Base-by-base conservation (phyloP, 2,329 filamentous ascomycete genomes). In the Fusarium protoensiforme region DNA sequence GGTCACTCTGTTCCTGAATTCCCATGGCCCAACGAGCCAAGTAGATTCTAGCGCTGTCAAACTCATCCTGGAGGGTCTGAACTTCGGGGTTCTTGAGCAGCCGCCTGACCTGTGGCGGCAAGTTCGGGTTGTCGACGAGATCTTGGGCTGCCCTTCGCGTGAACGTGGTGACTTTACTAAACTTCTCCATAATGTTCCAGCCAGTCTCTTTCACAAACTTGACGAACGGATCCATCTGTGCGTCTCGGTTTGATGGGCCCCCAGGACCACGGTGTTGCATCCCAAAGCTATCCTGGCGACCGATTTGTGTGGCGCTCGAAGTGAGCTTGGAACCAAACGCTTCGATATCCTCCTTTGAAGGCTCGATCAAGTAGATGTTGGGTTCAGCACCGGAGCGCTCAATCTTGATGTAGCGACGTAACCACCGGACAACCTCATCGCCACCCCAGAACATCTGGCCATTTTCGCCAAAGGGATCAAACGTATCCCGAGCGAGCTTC, bases 21-120 rank as follows among this genome's bases (percentile, higher is more conserved):
- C 95, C 95, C 96, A 99, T 98, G 3, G 96, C 96, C 96, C 96
- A 99, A 72, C 96, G 89, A 24, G 96, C 96, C 41, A 99, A 87
- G 80, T 99, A 99, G 68, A 99, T 88, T 73, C 96, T 90, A 5
- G 97, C 96, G 78, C 95, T 98, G 85, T 99, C 97, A 77, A 98
- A 99, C 80, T 99, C 97, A 68, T 98, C 95, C 80, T 98, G 95
- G 24, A 99, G 82, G 0, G 94, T 98, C 84, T 98, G 95, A 0
- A 99, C 95, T 79, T 99, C 95, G 0, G 95, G 95, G 74, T 97
- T 98, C 79, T 91, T 92, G 81, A 99, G 90, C 76, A 99, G 82
- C 59, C 94, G 90, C 78, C 92, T 89, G 35, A 99, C 90, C 81
- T 98, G 96, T 0, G 95, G 95, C 8, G 97, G 97, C 43, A 99